These are phyloP conservation scores for Coniochaeta sp. DNA, from an alignment of 2,329 filamentous ascomycete species.

Conservation along the genomic window DNA sequence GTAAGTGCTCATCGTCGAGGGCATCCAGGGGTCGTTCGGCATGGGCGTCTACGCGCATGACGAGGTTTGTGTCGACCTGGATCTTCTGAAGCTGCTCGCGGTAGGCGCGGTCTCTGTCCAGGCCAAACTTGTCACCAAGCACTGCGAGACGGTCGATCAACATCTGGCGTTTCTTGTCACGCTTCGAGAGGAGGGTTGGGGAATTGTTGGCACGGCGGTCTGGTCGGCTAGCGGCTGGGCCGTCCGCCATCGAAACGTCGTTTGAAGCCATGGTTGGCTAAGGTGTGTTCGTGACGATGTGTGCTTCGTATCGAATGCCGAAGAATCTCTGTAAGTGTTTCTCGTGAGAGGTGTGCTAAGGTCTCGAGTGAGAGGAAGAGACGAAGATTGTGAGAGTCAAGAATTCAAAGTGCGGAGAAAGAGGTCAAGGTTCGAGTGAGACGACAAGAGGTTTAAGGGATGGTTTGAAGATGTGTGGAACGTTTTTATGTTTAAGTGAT, in stretches of 20 bases:
- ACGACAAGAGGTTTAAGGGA: not conserved
- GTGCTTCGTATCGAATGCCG: not conserved
- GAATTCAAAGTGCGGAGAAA: not conserved
- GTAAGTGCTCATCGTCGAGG: conserved; percentile 33
- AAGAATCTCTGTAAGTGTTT: not conserved
- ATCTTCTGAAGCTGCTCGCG: conserved; percentile 84
- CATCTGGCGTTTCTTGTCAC: conserved; percentile 81
- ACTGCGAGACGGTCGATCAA: conserved; percentile 72
- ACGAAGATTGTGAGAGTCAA: not conserved
- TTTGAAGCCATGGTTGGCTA: conserved; percentile 15
- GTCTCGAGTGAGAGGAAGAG: not conserved
- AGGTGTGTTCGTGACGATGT: not conserved
- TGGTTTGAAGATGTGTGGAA: not conserved
- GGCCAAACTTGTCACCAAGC: conserved; percentile 69
- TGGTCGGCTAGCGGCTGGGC: conserved; percentile 7
- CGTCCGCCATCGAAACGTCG: conserved; percentile 14
- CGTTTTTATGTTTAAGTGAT: not conserved
- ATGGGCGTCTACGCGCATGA: conserved; percentile 80
- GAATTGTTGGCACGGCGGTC: conserved; percentile 20
- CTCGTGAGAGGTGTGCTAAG: not conserved
- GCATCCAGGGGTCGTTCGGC: conserved; percentile 38
- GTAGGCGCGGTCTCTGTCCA: conserved; percentile 77
- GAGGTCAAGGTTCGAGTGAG: not conserved
- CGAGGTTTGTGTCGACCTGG: conserved; percentile 83
- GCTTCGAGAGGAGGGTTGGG: conserved; percentile 57